phyloP scores from a whole-genome alignment of 1,139 yeast species.

The Yamadazyma aaseri region DNA sequence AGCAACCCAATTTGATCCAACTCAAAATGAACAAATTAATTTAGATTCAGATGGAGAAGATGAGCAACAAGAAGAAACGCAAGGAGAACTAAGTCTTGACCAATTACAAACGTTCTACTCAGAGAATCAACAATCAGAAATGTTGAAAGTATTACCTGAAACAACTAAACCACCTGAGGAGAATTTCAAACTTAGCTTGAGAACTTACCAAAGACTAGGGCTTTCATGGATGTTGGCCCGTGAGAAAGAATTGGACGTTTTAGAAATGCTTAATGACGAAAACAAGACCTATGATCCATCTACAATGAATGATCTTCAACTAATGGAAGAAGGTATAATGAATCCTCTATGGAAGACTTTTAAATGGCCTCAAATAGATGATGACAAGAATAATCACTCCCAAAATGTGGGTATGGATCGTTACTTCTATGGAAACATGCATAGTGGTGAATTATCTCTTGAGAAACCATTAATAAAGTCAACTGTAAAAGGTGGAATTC shows the following conservation, averaged over 20 bases:
- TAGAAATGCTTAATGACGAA: slow-evolving; percentile 31
- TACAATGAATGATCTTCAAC: slow-evolving; percentile 23
- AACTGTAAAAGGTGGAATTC: slow-evolving; percentile 73
- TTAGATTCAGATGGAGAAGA: slow-evolving; percentile 8
- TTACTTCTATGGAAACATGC: slow-evolving; percentile 74
- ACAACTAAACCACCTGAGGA: slow-evolving; percentile 54
- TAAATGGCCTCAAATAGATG: slow-evolving; percentile 59
- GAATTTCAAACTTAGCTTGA: slow-evolving; percentile 54
- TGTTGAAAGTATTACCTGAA: slow-evolving; percentile 55
- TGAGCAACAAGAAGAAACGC: slow-evolving; percentile 16
- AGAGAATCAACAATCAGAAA: slow-evolving; percentile 56
- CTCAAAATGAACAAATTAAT: slow-evolving; percentile 1
- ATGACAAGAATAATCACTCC: too few species aligned
- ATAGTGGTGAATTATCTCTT: slow-evolving; percentile 76
- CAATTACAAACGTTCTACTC: slow-evolving; percentile 76
- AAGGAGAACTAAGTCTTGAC: slow-evolving; percentile 57
- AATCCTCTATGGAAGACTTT: slow-evolving; percentile 88
- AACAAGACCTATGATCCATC: slow-evolving; percentile 13
- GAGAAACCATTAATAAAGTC: slow-evolving; percentile 63
- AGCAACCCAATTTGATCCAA: slow-evolving; percentile 9
- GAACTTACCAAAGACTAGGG: slow-evolving; percentile 79
- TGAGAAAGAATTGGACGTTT: slow-evolving; percentile 51
- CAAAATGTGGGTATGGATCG: slow-evolving; percentile 14
- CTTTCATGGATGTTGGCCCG: slow-evolving; percentile 78
- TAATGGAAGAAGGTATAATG: slow-evolving; percentile 51